Conservation (phyloP, 2,329 filamentous ascomycete genomes). For the Venturia pyrina region DNA sequence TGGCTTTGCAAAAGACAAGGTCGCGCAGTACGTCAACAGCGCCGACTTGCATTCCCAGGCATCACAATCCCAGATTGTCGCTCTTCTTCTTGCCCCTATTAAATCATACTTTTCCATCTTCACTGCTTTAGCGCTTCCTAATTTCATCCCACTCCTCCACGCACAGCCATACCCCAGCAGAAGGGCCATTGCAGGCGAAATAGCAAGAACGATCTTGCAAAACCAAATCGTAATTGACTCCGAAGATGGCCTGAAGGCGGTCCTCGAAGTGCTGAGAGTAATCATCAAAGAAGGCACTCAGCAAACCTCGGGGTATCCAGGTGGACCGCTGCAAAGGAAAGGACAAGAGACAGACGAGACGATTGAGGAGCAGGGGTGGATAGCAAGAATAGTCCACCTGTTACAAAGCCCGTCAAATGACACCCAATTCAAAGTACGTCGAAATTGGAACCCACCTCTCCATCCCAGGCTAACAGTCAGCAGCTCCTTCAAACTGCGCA, state of each 20-base stretch:
- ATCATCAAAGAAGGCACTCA: slow-evolving; percentile 90
- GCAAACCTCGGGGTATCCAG: slow-evolving; percentile 69
- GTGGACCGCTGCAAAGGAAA: slow-evolving; percentile 62
- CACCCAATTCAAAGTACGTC: slow-evolving; percentile 67
- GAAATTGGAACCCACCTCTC: not conserved
- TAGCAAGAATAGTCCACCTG: slow-evolving; percentile 84
- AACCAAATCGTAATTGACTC: slow-evolving; percentile 74
- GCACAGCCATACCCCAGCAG: slow-evolving; percentile 89
- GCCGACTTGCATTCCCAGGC: slow-evolving; percentile 85
- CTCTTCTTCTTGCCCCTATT: slow-evolving; percentile 81
- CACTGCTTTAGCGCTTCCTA: slow-evolving; percentile 86
- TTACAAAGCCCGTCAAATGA: slow-evolving; percentile 78
- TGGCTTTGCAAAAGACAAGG: slow-evolving; percentile 77
- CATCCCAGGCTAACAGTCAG: slow-evolving; percentile 16
- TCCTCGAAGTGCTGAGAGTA: slow-evolving; percentile 79
- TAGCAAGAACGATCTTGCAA: slow-evolving; percentile 71
- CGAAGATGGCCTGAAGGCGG: slow-evolving; percentile 71
- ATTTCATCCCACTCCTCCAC: slow-evolving; percentile 81
- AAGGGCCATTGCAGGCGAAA: slow-evolving; percentile 80
- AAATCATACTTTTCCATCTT: slow-evolving; percentile 89
- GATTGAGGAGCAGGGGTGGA: slow-evolving; percentile 94
- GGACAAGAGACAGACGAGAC: slow-evolving; percentile 89
- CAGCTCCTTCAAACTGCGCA: slow-evolving; percentile 74
- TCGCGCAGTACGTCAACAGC: slow-evolving; percentile 81
- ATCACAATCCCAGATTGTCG: slow-evolving; percentile 81